A percentile compares a stretch with the other conserved stretches of the same genome.
Evolutionary conservation across 108 stramenopile genomes (phyloP).

Genomic region (Nitzschia sp.): DNA sequence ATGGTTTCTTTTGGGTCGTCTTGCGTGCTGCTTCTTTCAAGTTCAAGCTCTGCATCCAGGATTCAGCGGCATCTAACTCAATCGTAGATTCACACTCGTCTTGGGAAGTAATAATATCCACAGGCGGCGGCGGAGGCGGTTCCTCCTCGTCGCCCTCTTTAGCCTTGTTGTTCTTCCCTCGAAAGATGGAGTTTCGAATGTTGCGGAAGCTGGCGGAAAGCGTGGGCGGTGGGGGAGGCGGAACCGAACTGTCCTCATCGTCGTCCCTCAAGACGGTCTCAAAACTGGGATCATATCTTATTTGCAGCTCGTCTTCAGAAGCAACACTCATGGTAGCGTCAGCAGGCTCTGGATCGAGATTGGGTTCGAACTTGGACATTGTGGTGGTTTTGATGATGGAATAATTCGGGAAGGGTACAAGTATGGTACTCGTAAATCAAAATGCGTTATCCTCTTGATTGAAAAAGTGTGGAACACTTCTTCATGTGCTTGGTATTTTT

Average conservation of each 20-base stretch:
- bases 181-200: neutral
- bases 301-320: neutral
- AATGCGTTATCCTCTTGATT: neutral
- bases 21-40: neutral
- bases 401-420: neutral
- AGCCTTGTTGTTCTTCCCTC: neutral
- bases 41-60: neutral
- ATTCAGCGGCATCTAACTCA: constrained; percentile 12
- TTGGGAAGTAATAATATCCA: neutral
- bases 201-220: neutral
- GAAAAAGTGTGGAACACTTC: too few relatives aligned
- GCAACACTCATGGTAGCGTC: neutral
- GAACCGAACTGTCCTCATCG: neutral
- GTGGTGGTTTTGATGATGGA: constrained; percentile 2
- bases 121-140: neutral
- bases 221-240: constrained; percentile 16
- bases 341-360: neutral
- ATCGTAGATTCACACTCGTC: neutral
- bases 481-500: neutral
- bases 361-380: neutral
- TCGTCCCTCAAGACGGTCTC: neutral
- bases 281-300: neutral
- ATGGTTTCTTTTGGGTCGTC: neutral
- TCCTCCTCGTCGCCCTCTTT: neutral
- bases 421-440: neutral